Conservation (phyloP, 176 grass and related monocot species). For the Zea luxurians region DNA sequence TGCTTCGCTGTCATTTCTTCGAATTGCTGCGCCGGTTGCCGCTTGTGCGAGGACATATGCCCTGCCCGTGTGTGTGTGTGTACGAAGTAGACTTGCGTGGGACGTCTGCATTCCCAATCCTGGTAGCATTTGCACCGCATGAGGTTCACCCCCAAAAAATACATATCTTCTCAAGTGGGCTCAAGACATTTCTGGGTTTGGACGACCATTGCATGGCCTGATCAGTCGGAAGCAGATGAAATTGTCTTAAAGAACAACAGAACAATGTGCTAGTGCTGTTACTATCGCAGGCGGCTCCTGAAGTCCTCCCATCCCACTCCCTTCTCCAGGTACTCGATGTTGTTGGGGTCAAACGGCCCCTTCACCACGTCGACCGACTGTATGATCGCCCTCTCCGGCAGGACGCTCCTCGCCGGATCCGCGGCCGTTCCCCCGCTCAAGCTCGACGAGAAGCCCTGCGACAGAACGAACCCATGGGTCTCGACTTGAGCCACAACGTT, state of each 20-base stretch:
- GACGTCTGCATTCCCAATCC: background rate
- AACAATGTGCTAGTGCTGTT: background rate
- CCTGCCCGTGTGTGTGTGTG: background rate
- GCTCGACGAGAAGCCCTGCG: constrained; percentile 77
- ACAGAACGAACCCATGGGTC: too few species aligned
- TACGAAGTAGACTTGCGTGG: background rate
- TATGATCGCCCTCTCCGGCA: constrained; percentile 75
- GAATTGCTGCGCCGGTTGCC: background rate
- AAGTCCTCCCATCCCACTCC: constrained; percentile 60
- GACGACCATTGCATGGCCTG: background rate
- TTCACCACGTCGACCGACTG: constrained; percentile 65
- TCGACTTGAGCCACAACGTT: background rate
- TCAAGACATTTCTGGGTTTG: background rate
- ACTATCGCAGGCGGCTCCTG: constrained; percentile 50
- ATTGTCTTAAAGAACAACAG: background rate
- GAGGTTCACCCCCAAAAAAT: too few species aligned
- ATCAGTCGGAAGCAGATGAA: background rate
- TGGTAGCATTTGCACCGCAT: background rate
- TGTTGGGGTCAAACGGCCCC: constrained; percentile 68
- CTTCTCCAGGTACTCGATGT: constrained; percentile 78
- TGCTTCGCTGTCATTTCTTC: background rate
- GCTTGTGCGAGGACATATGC: background rate
- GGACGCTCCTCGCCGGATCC: constrained; percentile 67
- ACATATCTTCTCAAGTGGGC: background rate
- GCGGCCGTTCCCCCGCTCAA: constrained; percentile 60